Percentiles rank a stretch among this genome's conserved stretches.
phyloP scores from a whole-genome alignment of 805 yeast species.

The Candida dajiaensis region DNA sequence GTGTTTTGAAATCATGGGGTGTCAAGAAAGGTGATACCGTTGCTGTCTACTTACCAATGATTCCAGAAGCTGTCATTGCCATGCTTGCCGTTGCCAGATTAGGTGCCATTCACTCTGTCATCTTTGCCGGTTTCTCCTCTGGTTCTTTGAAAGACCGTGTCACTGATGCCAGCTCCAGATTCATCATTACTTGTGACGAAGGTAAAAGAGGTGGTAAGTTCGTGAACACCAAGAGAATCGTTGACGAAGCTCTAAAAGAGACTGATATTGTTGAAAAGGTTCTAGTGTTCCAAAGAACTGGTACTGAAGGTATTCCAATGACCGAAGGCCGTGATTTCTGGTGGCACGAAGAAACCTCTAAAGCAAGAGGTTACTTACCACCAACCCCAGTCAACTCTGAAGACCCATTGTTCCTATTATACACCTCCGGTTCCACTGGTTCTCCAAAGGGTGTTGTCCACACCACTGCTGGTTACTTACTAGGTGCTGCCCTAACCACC shows the following conservation, averaged over 20 bases:
- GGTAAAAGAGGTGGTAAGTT: conserved; percentile 94
- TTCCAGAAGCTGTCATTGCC: conserved; percentile 93
- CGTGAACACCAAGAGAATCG: conserved; percentile 87
- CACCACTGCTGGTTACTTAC: conserved; percentile 87
- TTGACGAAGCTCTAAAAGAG: conserved; percentile 82
- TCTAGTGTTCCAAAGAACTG: conserved; percentile 85
- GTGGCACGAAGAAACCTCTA: conserved; percentile 89
- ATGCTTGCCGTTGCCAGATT: conserved; percentile 88
- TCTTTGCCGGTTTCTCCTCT: conserved; percentile 94
- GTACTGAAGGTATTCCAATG: conserved; percentile 65
- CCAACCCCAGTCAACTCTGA: conserved; percentile 85
- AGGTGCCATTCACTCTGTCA: conserved; percentile 95
- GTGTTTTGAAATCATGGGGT: conserved; percentile 77
- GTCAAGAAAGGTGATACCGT: conserved; percentile 93
- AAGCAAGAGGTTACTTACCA: conserved; percentile 80
- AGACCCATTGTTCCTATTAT: conserved; percentile 91
- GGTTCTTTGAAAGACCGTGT: conserved; percentile 91
- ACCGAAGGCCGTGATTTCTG: conserved; percentile 78
- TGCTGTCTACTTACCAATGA: conserved; percentile 96
- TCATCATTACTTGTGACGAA: conserved; percentile 91
- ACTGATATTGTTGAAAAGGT: conserved; percentile 75
- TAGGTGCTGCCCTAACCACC: conserved; percentile 89
- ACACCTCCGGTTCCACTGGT: conserved; percentile 98
- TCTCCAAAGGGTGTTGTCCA: conserved; percentile 98
- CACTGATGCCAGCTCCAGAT: conserved; percentile 77